Evolutionary conservation across 2,329 filamentous ascomycete species (phyloP), one percentile per base, ranked within the genome.

Genomic region (Herpotrichia juniperi): DNA sequence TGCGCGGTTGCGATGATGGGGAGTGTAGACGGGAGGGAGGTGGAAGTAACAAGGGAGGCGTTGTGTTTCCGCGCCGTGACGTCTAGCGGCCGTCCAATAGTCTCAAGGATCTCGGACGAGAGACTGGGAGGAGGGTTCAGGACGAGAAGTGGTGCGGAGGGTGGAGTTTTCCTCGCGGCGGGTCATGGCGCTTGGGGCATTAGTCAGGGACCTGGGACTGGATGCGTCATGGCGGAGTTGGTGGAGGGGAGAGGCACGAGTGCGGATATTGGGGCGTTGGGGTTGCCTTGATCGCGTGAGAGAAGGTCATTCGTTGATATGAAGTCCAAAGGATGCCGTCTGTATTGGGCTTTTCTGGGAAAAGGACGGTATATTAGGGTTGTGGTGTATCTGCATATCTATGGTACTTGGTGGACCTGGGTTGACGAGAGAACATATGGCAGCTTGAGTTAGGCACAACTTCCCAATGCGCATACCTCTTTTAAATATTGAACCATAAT

Each of bases 121-220:
- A 76, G 79, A 37, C 77, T 91, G 2, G 86, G 85, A 1, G 64
- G 62, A 11, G 74, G 76, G 0, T 64, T 81, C 6, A 73, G 63
- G 51, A 84, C 78, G 21, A 70, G 58, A 56, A 64, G 63, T 22
- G 69, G 65, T 16, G 64, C 62, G 0, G 77, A 78, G 1, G 85
- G 87, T 1, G 88, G 89, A 3, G 86, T 93, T 0, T 93, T 84
- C 66, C 69, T 92, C 31, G 85, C 87, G 1, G 79, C 86, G 3
- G 89, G 90, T 0, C 89, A 93, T 76, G 89, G 89, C 0, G 87
- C 89, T 0, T 93, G 89, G 89, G 89, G 89, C 28, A 74, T 79
- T 16, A 75, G 74, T 30, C 74, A 76, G 48, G 69, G 68, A 14
- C 73, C 90, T 25, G 89, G 88, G 1, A 92, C 88, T 0, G 90